phyloP scores from a whole-genome alignment of 768 basidiomycete species.

The Termitomyces sp. region DNA sequence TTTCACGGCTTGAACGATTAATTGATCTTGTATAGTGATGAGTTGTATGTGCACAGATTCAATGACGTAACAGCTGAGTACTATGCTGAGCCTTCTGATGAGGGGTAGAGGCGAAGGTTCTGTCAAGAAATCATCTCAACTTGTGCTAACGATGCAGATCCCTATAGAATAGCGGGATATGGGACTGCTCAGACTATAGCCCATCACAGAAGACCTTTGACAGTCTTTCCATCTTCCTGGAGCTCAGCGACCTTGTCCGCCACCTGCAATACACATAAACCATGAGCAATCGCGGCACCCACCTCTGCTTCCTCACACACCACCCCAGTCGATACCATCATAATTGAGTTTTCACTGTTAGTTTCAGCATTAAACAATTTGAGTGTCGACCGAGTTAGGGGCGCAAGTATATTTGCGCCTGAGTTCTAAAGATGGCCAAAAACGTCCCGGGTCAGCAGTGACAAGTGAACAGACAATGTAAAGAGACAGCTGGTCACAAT shows the following conservation, averaged over 20 bases:
- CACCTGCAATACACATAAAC: constrained; percentile 34
- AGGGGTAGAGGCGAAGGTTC: too few species aligned
- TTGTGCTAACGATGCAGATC: constrained; percentile 23
- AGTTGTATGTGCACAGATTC: background rate
- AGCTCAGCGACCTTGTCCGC: constrained; percentile 49
- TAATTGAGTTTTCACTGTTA: constrained; percentile 65
- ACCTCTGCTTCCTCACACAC: constrained; percentile 80
- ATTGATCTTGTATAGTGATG: background rate
- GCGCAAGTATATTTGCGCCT: constrained; percentile 32
- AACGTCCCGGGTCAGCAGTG: constrained; percentile 63
- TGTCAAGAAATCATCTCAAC: too few species aligned
- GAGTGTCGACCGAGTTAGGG: constrained; percentile 27
- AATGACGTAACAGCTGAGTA: background rate
- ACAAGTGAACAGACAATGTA: constrained; percentile 35
- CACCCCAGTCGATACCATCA: constrained; percentile 83
- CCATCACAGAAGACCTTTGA: constrained; percentile 71
- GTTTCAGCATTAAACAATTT: constrained; percentile 59
- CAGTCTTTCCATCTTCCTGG: constrained; percentile 45
- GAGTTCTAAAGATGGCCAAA: constrained; percentile 58
- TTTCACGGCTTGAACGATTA: background rate
- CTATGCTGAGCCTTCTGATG: background rate
- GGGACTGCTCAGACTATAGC: constrained; percentile 80
- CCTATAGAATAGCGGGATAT: constrained; percentile 77
- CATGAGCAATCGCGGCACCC: constrained; percentile 9
- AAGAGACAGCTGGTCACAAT: background rate